Base-by-base conservation (phyloP, 2,329 filamentous ascomycete genomes). In the Sporothrix schenckii region DNA sequence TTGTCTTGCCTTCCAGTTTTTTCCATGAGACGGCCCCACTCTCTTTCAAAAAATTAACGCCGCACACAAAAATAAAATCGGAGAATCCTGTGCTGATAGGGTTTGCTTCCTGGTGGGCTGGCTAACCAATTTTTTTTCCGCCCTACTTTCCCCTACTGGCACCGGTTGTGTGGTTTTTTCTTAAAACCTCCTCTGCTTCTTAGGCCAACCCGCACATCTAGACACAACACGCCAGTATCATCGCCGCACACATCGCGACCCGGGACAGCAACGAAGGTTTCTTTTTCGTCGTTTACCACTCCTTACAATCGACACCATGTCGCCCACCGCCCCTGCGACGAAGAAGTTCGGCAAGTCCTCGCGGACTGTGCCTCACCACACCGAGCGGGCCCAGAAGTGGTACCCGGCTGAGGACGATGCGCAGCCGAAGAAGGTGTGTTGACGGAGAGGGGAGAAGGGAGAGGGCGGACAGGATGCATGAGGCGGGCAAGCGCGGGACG, bases 321-420 rank as follows among this genome's bases (percentile, higher is more conserved):
- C 90, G 86, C 85, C 85, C 78, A 86, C 87, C 82, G 84, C 83
- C 79, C 84, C 84, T 80, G 86, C 88, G 85, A 92, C 90, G 81
- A 97, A 97, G 92, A 94, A 92, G 88, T 97, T 97, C 89, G 93
- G 93, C 87, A 74, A 73, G 89, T 92, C 92, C 86, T 92, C 92
- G 87, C 91, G 94, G 87, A 88, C 91, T 84, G 91, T 97, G 84
- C 93, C 92, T 83, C 89, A 92, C 84, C 84, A 87, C 84, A 87
- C 88, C 81, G 89, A 97, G 85, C 97, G 96, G 92, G 94, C 94
- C 80, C 90, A 92, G 88, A 98, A 97, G 88, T 99, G 94, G 93
- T 99, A 99, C 87, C 92, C 93, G 83, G 92, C 93, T 82, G 92
- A 96, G 84, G 94, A 97, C 85, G 92, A 94, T 81, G 82, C 88